Base-by-base conservation (phyloP, 768 basidiomycete genomes). In the Leccinum broughii region DNA sequence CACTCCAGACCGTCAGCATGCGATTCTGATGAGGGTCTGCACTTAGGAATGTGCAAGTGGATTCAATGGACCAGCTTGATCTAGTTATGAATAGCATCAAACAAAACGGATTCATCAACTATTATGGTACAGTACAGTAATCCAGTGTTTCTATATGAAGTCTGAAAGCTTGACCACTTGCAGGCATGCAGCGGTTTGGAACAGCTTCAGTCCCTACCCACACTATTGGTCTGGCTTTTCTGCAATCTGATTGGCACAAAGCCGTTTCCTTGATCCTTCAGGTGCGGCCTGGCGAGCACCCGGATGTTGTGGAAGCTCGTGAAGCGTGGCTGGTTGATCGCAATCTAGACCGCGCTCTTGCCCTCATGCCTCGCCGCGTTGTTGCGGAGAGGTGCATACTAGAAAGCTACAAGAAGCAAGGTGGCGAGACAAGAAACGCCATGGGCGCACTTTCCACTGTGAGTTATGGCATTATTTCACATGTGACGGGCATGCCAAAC, bases 121-220 rank as follows among this genome's bases (percentile, higher is more conserved):
- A 98, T 71, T 99, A 97, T 70, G 95, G 94, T 92, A 75, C 58
- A 68, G 52, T 50, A 13, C 39, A 24, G 24, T 28, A 34, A 59
- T 22, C 30, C 35, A 35, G 54, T 48, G 11, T 56, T 49, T 48
- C n/a, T 15, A 22, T 11, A 28, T 35, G n/a, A 46, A 11, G 5
- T 2, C n/a, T 20, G 44, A 55, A 56, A 15, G 44, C n/a, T 39
- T 62, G n/a, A 67, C 54, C 32, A 4, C 64, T 61, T 34, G 46
- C 44, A 92, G 95, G 96, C 50, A 98, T 99, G 96, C 97, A 99
- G 70, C 89, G 97, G 11, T 99, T 99, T 76, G 97, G 97, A 52
- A 98, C 95, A 2, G 94, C 97, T 15, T 88, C 93, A 34, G 88
- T 98, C 41, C 95, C 96, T 4, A 98, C 97, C 0, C 97, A 99